phyloP scores from a whole-genome alignment of 1,139 yeast species.

The Geotrichum klebahnii region DNA sequence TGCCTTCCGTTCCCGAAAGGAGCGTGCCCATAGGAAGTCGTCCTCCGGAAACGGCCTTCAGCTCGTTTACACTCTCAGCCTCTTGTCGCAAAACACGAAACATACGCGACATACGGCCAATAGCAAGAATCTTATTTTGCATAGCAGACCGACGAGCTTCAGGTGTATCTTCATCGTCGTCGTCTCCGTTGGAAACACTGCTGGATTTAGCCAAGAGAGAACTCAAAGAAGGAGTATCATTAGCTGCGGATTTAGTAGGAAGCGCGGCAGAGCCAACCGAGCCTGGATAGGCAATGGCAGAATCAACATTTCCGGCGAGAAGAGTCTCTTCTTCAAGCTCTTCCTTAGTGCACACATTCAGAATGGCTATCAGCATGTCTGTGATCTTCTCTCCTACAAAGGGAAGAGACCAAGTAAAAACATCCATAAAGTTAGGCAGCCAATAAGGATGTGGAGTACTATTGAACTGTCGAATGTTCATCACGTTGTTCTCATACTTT shows the following conservation, averaged over 20 bases:
- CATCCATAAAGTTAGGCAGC: slow-evolving; percentile 96
- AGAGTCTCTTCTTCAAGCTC: slow-evolving; percentile 75
- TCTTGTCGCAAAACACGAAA: slow-evolving; percentile 85
- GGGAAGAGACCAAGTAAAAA: slow-evolving; percentile 95
- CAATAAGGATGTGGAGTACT: slow-evolving; percentile 94
- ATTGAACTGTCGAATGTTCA: slow-evolving; percentile 94
- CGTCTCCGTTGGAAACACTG: not conserved
- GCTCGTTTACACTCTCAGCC: slow-evolving; percentile 77
- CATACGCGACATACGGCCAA: slow-evolving; percentile 92
- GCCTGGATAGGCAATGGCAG: too few relatives aligned
- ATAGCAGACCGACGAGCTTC: slow-evolving; percentile 56
- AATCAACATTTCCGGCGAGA: slow-evolving; percentile 4
- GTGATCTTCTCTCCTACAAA: slow-evolving; percentile 95
- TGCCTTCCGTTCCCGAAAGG: slow-evolving; percentile 76
- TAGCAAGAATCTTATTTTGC: slow-evolving; percentile 87
- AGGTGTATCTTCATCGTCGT: slow-evolving; percentile 14
- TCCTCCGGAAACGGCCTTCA: slow-evolving; percentile 67
- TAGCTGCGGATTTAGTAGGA: not conserved
- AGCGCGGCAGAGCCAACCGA: slow-evolving; percentile 3
- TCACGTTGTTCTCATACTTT: slow-evolving; percentile 81
- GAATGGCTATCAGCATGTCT: slow-evolving; percentile 84
- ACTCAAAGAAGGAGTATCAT: not conserved
- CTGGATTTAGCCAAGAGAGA: slow-evolving; percentile 1
- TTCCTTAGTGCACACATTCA: slow-evolving; percentile 92
- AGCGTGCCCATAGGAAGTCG: slow-evolving; percentile 84